Evolutionary conservation across 2,329 filamentous ascomycete genomes (phyloP), one percentile per base, ranked within the genome.

Genomic region (Ophiostoma himal-ulmi): DNA sequence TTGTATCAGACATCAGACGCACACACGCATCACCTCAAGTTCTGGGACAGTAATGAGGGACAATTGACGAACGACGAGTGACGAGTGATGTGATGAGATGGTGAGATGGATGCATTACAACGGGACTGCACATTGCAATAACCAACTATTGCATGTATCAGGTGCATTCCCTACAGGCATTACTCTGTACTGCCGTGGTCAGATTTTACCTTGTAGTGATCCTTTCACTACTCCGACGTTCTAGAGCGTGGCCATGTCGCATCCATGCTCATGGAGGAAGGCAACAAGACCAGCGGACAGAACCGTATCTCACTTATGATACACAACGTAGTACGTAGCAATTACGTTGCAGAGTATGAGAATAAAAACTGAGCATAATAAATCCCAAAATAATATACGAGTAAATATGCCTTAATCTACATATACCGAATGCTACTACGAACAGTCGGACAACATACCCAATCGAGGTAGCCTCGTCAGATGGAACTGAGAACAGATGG

Each of bases 371-470:
- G 37, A 39, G 37, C 11, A 39, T 39, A 39, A 39, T 30, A 30
- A 39, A 39, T 11, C 37, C 8, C 37, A 13, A 39, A 39, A 39
- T 13, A 39, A 3, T 13, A 39, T 11, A 39, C 10, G 37, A 39
- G 37, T 11, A 39, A 39, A 10, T 39, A 48, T 20, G 44, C 44
- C 44, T 48, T 48, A 48, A 48, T 20, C 44, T 57, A 57, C 57
- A 62, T 62, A 62, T 30, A 62, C 57, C 57, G 57, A 34, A 62
- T 62, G 57, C 57, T 36, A 62, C 57, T 26, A 57, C n/a, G 22
- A 62, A 36, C 22, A 62, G 57, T 62, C 57, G 57, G 57, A 62
- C 22, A 30, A 62, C 57, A 62, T 62, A 62, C 57, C 57, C 57
- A 62, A 62, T 62, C 57, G 57, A 62, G 57, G 26, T 62, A 62